Base-by-base conservation (phyloP, 768 basidiomycete species). In the Phlebiopsis flavidoalba region DNA sequence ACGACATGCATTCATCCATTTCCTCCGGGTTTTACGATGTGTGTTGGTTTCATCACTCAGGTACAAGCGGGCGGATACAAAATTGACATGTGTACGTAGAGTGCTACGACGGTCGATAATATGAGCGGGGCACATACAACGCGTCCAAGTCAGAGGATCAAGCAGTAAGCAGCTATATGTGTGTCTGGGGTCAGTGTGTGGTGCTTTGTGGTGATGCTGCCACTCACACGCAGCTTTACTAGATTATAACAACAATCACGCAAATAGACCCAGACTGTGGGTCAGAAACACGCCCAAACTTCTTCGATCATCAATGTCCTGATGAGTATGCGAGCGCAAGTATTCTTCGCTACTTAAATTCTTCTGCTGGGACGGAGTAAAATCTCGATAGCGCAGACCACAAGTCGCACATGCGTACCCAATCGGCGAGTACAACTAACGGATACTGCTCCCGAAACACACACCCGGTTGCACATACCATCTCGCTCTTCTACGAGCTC, bases 291-390 rank as follows among this genome's bases (percentile, higher is more conserved):
- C 61, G 64, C 14, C 58, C 47, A 12, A 53, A 62, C 31, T 65
- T 65, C 56, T 65, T 65, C 37, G 58, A 56, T 22, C 64, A 65
- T 46, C 58, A 61, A 1, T 73, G 72, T 45, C 70, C 72, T 3
- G 45, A 62, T 14, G 70, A n/a, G 69, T 15, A 62, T 71, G 54
- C 64, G 69, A 26, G 69, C 69, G 0, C 71, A 71, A 46, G 56
- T 69, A 0, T 68, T 71, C 57, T 70, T 74, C 63, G 69, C 66
- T 7, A n/a, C n/a, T n/a, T n/a, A n/a, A n/a, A n/a, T n/a, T n/a
- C n/a, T 53, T 59, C 17, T 75, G 72, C 67, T 76, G 75, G 76
- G 70, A 77, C 57, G 76, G 76, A 17, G 46, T 63, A 55, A n/a
- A 71, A 76, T 55, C 58, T 75, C 15, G 73, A 77, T 58, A 71